Evolutionary conservation across 116 monocot genomes (phyloP).

Genomic region (Papilionanthe hybrid): DNA sequence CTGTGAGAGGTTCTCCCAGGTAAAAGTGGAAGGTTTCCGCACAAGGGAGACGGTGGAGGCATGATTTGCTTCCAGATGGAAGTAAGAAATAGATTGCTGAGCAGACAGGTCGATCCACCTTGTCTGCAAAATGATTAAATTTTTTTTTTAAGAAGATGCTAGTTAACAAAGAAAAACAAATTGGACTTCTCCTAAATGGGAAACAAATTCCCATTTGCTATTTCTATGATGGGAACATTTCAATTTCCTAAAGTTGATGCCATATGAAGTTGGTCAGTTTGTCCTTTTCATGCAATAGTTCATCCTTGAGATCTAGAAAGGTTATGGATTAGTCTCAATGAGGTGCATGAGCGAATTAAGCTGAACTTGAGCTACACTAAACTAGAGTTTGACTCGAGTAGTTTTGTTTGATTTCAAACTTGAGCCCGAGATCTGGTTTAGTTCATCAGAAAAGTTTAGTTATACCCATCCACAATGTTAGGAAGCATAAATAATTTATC

Average conservation of each 20-base stretch:
- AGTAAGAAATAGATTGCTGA: slow-evolving; percentile 39
- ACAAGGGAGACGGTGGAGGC: slow-evolving; percentile 59
- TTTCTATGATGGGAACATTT: neutral
- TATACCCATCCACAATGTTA: too few species aligned
- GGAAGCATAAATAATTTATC: too few species aligned
- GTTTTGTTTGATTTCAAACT: too few species aligned
- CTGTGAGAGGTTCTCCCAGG: slow-evolving; percentile 83
- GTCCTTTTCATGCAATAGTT: too few species aligned
- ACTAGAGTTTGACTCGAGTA: too few species aligned
- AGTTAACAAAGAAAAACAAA: neutral
- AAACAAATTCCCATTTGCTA: neutral
- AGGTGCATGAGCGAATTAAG: too few species aligned
- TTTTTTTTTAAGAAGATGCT: neutral
- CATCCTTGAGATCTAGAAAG: too few species aligned
- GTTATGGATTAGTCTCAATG: too few species aligned
- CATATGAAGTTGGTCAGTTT: too few species aligned
- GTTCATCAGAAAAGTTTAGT: too few species aligned
- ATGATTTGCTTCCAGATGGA: slow-evolving; percentile 23
- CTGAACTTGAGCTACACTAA: too few species aligned
- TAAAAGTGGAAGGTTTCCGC: slow-evolving; percentile 95
- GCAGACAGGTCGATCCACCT: slow-evolving; percentile 33
- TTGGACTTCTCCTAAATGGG: neutral
- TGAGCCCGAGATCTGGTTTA: too few species aligned
- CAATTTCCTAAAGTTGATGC: neutral
- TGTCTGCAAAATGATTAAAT: slow-evolving; percentile 17